Conservation (phyloP, 2,329 filamentous ascomycete species). For the Talaromyces atroroseus region DNA sequence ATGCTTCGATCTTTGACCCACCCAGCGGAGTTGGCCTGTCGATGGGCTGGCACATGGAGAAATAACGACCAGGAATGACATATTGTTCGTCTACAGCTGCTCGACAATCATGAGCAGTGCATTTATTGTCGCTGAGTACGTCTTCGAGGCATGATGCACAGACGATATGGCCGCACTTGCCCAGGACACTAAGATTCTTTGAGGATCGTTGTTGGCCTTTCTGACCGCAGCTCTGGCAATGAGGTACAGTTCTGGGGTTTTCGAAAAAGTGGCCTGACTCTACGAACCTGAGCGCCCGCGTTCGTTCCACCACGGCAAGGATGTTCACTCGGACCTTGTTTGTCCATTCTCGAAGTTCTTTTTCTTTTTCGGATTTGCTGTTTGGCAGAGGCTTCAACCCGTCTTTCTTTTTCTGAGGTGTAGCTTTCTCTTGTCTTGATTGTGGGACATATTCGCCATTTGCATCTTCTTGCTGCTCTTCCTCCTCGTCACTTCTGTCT, state of each 20-base stretch:
- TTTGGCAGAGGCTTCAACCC: slow-evolving; percentile 10
- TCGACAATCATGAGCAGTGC: slow-evolving; percentile 37
- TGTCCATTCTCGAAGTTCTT: slow-evolving; percentile 18
- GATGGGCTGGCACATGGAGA: slow-evolving; percentile 7
- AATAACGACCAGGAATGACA: slow-evolving; percentile 33
- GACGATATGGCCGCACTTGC: slow-evolving; percentile 49
- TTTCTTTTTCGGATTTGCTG: slow-evolving; percentile 15
- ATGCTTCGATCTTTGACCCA: slow-evolving; percentile 46
- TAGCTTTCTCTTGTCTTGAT: neutral
- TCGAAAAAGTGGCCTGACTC: slow-evolving; percentile 19
- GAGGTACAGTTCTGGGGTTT: slow-evolving; percentile 7
- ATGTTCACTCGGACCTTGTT: slow-evolving; percentile 18
- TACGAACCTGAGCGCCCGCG: slow-evolving; percentile 22
- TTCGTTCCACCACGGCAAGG: slow-evolving; percentile 20
- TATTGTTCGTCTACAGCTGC: slow-evolving; percentile 35
- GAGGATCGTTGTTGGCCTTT: slow-evolving; percentile 18
- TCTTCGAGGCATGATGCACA: slow-evolving; percentile 38
- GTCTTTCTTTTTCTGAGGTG: neutral
- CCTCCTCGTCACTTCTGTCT: slow-evolving; percentile 2
- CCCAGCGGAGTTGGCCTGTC: slow-evolving; percentile 18
- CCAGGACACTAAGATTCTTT: slow-evolving; percentile 37
- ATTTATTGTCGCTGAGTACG: slow-evolving; percentile 27
- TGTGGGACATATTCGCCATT: neutral
- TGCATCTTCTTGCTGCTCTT: neutral
- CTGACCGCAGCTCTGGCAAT: slow-evolving; percentile 31